A percentile compares a stretch with the other conserved stretches of the same genome.
phyloP scores from a whole-genome alignment of 2,329 filamentous ascomycete genomes.

The Aspergillus sergii region DNA sequence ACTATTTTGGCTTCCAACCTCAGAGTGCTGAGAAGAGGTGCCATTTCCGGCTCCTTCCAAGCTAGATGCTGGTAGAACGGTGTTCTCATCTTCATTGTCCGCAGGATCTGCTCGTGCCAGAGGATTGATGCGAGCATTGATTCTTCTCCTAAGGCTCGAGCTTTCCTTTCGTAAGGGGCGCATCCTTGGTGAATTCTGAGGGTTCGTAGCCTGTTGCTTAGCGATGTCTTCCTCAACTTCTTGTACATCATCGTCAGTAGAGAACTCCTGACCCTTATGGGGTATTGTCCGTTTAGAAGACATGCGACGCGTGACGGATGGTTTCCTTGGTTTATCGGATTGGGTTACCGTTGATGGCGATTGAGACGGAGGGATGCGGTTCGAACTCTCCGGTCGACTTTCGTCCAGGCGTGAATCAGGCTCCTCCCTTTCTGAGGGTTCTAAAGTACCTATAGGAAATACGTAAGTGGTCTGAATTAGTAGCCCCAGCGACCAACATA shows the following conservation, averaged over 20 bases:
- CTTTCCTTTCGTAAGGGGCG: conserved; percentile 36
- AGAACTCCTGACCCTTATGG: conserved; percentile 83
- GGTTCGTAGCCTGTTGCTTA: conserved; percentile 37
- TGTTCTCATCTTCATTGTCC: conserved; percentile 42
- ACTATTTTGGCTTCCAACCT: conserved; percentile 21
- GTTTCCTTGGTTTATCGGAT: conserved; percentile 64
- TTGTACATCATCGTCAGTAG: conserved; percentile 81
- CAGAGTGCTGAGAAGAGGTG: conserved; percentile 24
- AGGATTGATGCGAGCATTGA: conserved; percentile 33
- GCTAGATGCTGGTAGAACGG: conserved; percentile 35
- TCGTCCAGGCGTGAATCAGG: conserved; percentile 32
- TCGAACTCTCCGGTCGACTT: conserved; percentile 31
- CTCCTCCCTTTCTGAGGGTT: conserved; percentile 24
- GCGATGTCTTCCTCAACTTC: conserved; percentile 74
- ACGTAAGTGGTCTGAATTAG: background rate
- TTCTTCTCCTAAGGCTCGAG: conserved; percentile 45
- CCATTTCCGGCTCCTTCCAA: conserved; percentile 25
- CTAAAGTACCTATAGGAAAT: conserved; percentile 34
- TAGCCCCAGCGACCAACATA: background rate
- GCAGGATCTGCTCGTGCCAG: conserved; percentile 41
- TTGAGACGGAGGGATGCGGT: conserved; percentile 40
- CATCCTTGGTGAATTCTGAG: conserved; percentile 38
- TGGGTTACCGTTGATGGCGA: conserved; percentile 47
- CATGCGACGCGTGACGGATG: conserved; percentile 69
- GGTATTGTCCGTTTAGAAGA: conserved; percentile 73